Percentiles rank a stretch among this genome's conserved stretches.
These are phyloP conservation scores for Neurospora sp. DNA, from an alignment of 495 filamentous ascomycete genomes.

Conservation along the genomic window DNA sequence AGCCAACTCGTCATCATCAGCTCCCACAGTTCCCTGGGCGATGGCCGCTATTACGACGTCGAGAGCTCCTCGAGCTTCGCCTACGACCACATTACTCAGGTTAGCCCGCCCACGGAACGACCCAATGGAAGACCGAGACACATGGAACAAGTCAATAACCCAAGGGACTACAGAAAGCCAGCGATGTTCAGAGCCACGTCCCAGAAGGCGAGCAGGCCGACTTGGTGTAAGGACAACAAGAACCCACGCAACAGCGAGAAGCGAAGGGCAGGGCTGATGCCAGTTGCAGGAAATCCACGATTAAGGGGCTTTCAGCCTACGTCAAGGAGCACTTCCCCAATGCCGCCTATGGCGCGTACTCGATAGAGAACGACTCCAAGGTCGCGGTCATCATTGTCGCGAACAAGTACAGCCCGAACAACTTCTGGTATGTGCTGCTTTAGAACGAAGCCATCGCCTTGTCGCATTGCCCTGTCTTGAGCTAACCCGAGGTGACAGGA, in stretches of 20 bases:
- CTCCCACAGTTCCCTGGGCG: slow-evolving; percentile 67
- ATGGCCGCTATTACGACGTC: slow-evolving; percentile 77
- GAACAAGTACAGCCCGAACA: slow-evolving; percentile 94
- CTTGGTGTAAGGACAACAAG: slow-evolving; percentile 51
- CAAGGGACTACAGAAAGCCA: slow-evolving; percentile 57
- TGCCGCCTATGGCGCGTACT: slow-evolving; percentile 70
- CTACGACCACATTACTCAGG: slow-evolving; percentile 74
- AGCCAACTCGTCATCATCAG: slow-evolving; percentile 81
- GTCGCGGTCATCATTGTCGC: slow-evolving; percentile 78
- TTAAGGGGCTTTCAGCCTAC: slow-evolving; percentile 68
- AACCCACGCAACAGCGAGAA: neutral
- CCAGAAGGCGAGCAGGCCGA: slow-evolving; percentile 70
- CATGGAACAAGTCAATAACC: neutral
- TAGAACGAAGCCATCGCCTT: neutral
- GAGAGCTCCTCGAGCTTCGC: slow-evolving; percentile 77
- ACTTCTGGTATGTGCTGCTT: slow-evolving; percentile 66
- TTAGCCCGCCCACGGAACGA: slow-evolving; percentile 25
- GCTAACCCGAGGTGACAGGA: slow-evolving; percentile 41
- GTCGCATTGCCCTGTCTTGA: neutral
- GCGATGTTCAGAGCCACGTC: slow-evolving; percentile 66
- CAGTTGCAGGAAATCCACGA: slow-evolving; percentile 56
- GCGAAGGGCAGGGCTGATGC: neutral
- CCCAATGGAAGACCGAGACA: neutral
- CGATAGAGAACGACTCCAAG: slow-evolving; percentile 61
- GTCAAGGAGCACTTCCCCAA: slow-evolving; percentile 82